Base-by-base conservation (phyloP, 2,329 filamentous ascomycete species). In the Xylaria sp. region DNA sequence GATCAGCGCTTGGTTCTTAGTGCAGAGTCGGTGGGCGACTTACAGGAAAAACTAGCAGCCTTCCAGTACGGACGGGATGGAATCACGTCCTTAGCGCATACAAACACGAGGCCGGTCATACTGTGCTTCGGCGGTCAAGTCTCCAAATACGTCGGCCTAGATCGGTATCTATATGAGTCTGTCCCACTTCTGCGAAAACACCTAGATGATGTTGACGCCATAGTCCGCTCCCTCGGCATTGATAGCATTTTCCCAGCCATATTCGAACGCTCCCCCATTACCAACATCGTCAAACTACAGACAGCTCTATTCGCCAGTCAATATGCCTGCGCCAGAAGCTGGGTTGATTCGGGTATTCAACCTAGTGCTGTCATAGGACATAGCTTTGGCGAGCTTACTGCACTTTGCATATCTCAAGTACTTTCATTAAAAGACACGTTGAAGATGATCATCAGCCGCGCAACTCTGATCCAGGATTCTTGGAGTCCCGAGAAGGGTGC, bases 341-440 rank as follows among this genome's bases (percentile, higher is more conserved):
- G 78, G 78, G 75, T 79, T 0, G 76, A 78, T 49, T 73, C 67
- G 12, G 78, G 79, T 1, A 19, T 78, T 11, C 23, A 65, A 28
- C 59, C 66, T 1, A 63, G 31, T 1, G 71, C 70, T 1, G 67
- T 78, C 0, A 71, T 80, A 0, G 79, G 79, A 2, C 78, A 81
- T 62, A 78, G 75, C 61, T 78, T 80, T 23, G 80, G 80, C 2
- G 75, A 82, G 67, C 68, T 82, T 4, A 76, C 76, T 0, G 78
- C 78, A 0, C 69, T 80, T 0, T 78, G 76, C 55, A 61, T 81
- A 0, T 68, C 77, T 0, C 74, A 75, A 0, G 64, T 67, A 0
- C 54, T 81, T 3, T 67, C 58, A 0, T 56, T 79, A 0, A 6
- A 60, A 11, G 75, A 79, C 31, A 68, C 76, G 0, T 19, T 81